phyloP scores from a whole-genome alignment of 1,139 yeast genomes.

The Debaryomyces coudertii region DNA sequence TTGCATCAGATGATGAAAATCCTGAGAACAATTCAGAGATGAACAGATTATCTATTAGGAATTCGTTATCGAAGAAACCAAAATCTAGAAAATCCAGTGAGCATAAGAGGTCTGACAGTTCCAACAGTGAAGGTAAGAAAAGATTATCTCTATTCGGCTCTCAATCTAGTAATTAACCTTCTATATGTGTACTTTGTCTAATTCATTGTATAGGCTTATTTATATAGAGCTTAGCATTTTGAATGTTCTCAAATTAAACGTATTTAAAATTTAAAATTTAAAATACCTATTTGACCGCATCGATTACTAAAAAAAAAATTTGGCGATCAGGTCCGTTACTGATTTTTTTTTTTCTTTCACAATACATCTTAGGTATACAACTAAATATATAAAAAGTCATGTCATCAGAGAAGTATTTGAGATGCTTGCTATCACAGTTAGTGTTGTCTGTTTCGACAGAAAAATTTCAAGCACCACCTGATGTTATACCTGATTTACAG shows the following conservation, averaged over 20 bases:
- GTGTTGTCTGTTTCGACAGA: constrained; percentile 30
- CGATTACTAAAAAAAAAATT: constrained; percentile 1
- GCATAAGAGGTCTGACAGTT: constrained; percentile 36
- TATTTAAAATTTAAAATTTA: too few relatives aligned
- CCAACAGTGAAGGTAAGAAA: constrained; percentile 29
- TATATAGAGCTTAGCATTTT: constrained; percentile 8
- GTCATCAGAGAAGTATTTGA: constrained; percentile 12
- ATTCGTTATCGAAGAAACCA: constrained; percentile 38
- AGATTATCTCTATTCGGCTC: constrained; percentile 38
- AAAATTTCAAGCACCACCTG: constrained; percentile 16
- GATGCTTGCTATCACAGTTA: constrained; percentile 28
- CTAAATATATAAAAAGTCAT: neutral
- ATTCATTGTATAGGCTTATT: constrained; percentile 4
- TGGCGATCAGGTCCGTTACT: neutral
- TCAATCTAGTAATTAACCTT: constrained; percentile 5
- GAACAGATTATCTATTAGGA: constrained; percentile 47
- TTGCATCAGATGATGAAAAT: constrained; percentile 53
- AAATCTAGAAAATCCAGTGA: constrained; percentile 31
- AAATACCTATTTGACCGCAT: neutral
- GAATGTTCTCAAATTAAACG: neutral
- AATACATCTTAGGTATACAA: neutral
- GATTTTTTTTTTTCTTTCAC: neutral
- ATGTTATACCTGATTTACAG: constrained; percentile 15
- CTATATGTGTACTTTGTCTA: neutral
- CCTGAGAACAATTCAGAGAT: constrained; percentile 42